Evolutionary conservation across 805 yeast genomes (phyloP).

Genomic region (Candida montana): DNA sequence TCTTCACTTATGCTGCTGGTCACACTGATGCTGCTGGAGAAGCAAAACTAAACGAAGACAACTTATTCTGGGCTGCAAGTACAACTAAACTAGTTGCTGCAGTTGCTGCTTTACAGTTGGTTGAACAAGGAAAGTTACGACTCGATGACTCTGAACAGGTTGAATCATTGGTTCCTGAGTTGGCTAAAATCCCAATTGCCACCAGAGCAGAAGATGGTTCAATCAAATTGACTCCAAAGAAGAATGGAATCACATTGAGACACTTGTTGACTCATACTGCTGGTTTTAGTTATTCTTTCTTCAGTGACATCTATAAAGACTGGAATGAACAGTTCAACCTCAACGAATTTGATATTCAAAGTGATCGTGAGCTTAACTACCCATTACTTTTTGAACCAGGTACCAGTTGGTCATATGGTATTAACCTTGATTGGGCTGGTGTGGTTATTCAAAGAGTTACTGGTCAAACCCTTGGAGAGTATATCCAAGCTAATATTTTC

Average conservation of each 20-base stretch:
- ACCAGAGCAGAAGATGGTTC: constrained; percentile 23
- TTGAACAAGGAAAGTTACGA: constrained; percentile 28
- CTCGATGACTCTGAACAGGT: constrained; percentile 29
- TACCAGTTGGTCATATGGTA: constrained; percentile 31
- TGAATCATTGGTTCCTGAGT: constrained; percentile 28
- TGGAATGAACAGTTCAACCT: constrained; percentile 18
- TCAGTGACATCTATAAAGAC: constrained; percentile 19
- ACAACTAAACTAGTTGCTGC: constrained; percentile 29
- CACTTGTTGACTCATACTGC: constrained; percentile 34
- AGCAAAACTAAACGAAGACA: constrained; percentile 19
- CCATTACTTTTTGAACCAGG: constrained; percentile 35
- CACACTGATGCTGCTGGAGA: constrained; percentile 14
- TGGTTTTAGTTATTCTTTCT: constrained; percentile 33
- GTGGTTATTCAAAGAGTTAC: constrained; percentile 26
- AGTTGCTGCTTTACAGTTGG: constrained; percentile 28
- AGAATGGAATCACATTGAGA: constrained; percentile 29
- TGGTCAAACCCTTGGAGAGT: constrained; percentile 27
- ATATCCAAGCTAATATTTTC: constrained; percentile 25
- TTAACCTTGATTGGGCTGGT: constrained; percentile 35
- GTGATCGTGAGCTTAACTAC: constrained; percentile 13
- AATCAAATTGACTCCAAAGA: constrained; percentile 20
- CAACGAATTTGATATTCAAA: constrained; percentile 15
- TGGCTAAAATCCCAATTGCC: constrained; percentile 24
- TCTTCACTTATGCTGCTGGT: constrained; percentile 20
- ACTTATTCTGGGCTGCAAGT: constrained; percentile 27